Evolutionary conservation across 805 yeast species (phyloP).

Genomic region (Ogataea degrootiae): DNA sequence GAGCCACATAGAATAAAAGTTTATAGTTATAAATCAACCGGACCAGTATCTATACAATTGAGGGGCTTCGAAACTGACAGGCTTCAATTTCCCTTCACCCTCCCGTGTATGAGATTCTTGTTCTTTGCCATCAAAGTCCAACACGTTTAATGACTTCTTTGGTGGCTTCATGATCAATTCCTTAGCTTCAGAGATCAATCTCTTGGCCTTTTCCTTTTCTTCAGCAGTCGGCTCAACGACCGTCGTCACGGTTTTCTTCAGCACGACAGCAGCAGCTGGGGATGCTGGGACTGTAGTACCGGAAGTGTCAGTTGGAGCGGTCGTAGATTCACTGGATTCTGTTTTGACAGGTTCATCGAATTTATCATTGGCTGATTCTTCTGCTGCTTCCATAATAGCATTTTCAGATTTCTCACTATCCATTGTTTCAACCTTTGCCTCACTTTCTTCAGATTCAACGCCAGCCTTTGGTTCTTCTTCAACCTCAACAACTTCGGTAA

Average conservation of each 20-base stretch:
- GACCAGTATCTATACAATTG: constrained; percentile 65
- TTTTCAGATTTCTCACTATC: constrained; percentile 19
- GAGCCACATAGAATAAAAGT: neutral
- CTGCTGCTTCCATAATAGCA: constrained; percentile 21
- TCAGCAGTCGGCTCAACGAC: constrained; percentile 6
- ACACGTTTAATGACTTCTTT: constrained; percentile 28
- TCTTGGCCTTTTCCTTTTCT: constrained; percentile 16
- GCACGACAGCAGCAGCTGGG: neutral
- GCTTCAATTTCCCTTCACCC: constrained; percentile 40
- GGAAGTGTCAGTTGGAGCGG: neutral
- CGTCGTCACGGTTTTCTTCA: constrained; percentile 11
- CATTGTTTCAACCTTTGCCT: neutral
- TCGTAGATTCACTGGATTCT: neutral
- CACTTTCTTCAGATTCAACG: constrained; percentile 1
- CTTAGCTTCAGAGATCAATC: constrained; percentile 25
- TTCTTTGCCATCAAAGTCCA: constrained; percentile 23
- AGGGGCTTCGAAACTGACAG: constrained; percentile 58
- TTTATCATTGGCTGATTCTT: neutral
- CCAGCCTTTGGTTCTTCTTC: constrained; percentile 3
- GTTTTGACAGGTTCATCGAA: constrained; percentile 2
- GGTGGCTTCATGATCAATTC: constrained; percentile 28
- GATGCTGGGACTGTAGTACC: neutral
- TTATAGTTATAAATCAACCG: constrained; percentile 30
- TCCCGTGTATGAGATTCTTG: constrained; percentile 16
- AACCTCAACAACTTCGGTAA: constrained; percentile 9